phyloP scores from a whole-genome alignment of 768 basidiomycete species.

The Hydnum rufescens region DNA sequence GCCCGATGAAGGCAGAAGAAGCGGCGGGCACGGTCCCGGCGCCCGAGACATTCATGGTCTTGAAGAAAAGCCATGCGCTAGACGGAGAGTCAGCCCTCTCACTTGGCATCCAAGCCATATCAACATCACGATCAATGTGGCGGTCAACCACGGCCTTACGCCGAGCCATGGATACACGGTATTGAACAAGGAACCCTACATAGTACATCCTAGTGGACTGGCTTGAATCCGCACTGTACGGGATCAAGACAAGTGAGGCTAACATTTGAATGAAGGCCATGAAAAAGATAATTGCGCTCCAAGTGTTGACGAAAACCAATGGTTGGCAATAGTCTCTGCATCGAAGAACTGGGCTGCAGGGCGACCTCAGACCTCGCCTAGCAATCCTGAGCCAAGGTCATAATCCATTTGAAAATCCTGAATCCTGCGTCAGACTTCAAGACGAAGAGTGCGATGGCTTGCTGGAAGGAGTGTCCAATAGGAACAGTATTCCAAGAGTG shows the following conservation, averaged over 20 bases:
- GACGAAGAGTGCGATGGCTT: slow-evolving; percentile 73
- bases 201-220: too few relatives aligned
- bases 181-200: background rate
- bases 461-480: slow-evolving; percentile 73
- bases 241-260: slow-evolving; percentile 79
- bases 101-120: too few relatives aligned
- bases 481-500: slow-evolving; percentile 76
- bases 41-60: slow-evolving; percentile 78
- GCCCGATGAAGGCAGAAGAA: slow-evolving; percentile 84
- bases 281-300: slow-evolving; percentile 72
- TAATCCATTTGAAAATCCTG: slow-evolving; percentile 67
- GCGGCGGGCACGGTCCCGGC: slow-evolving; percentile 87
- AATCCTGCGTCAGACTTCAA: slow-evolving; percentile 71
- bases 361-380: slow-evolving; percentile 39
- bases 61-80: slow-evolving; percentile 91
- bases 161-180: slow-evolving; percentile 24
- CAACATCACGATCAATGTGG: too few relatives aligned
- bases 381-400: slow-evolving; percentile 58
- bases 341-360: slow-evolving; percentile 69
- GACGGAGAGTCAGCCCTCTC: too few relatives aligned
- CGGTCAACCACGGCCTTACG: slow-evolving; percentile 87
- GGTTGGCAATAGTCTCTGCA: slow-evolving; percentile 35
- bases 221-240: slow-evolving; percentile 56
- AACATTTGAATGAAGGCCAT: slow-evolving; percentile 90
- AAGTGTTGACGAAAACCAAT: slow-evolving; percentile 66